A percentile compares a stretch with the other conserved stretches of the same genome.
Evolutionary conservation across 768 basidiomycete genomes (phyloP).

Genomic region (Phylloporus sp.): DNA sequence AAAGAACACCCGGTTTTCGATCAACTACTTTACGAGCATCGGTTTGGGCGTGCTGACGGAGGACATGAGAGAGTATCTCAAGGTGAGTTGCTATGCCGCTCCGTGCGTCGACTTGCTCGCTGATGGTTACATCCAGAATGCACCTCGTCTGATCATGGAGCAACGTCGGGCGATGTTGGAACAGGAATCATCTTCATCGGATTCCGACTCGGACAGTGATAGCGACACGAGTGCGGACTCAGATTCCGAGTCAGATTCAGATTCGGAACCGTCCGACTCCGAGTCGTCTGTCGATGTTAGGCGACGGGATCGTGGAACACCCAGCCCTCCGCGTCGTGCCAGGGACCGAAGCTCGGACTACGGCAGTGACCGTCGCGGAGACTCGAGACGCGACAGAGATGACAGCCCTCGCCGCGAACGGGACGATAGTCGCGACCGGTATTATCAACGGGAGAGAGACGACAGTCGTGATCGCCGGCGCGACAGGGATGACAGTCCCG

Average conservation of each 20-base stretch:
- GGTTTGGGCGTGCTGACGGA: conserved; percentile 89
- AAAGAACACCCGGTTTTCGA: conserved; percentile 92
- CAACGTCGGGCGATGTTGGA: conserved; percentile 87
- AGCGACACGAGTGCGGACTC: conserved; percentile 29
- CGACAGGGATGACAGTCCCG: not conserved
- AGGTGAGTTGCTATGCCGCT: conserved; percentile 47
- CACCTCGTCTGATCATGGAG: conserved; percentile 89
- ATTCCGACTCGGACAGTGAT: conserved; percentile 32
- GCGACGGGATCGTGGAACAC: conserved; percentile 26
- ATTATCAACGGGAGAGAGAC: conserved; percentile 10
- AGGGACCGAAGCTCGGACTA: conserved; percentile 23
- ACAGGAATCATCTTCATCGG: conserved; percentile 51
- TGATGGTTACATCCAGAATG: conserved; percentile 55
- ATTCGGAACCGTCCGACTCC: conserved; percentile 37
- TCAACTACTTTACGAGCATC: conserved; percentile 98
- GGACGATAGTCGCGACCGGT: not conserved
- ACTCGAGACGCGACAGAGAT: conserved; percentile 1
- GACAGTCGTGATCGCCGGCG: conserved; percentile 13
- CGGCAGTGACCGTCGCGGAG: conserved; percentile 18
- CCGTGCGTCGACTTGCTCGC: not conserved
- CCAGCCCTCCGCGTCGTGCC: conserved; percentile 31
- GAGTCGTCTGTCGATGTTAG: conserved; percentile 34
- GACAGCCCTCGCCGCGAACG: too few species aligned
- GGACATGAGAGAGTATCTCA: conserved; percentile 94
- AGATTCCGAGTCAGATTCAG: conserved; percentile 39